Conservation (phyloP, 1,284 basidiomycete species). For the Melampsora larici-populina region DNA sequence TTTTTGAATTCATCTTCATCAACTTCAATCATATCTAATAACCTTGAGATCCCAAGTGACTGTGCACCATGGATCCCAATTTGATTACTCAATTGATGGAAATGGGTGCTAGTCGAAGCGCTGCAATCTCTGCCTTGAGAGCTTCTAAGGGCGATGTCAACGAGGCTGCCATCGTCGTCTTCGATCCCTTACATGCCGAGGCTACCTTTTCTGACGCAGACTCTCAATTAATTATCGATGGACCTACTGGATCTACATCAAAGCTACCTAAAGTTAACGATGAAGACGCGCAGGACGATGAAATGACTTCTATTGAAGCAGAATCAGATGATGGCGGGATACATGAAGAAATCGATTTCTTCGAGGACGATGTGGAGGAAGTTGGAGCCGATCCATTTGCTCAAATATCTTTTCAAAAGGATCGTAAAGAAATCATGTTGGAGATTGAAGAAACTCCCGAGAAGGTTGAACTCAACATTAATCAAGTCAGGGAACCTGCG, state of each 20-base stretch:
- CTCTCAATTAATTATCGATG: not conserved
- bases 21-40: too few relatives aligned
- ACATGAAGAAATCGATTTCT: constrained; percentile 60
- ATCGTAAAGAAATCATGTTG: constrained; percentile 76
- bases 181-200: constrained; percentile 48
- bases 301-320: not conserved
- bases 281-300: not conserved
- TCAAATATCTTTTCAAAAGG: constrained; percentile 85
- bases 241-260: not conserved
- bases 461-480: constrained; percentile 58
- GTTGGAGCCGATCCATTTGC: constrained; percentile 20
- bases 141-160: constrained; percentile 73
- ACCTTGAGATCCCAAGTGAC: too few relatives aligned
- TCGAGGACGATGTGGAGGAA: constrained; percentile 59
- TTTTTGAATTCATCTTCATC: too few relatives aligned
- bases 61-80: not conserved
- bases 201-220: not conserved
- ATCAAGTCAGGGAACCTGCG: not conserved
- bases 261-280: not conserved
- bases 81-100: not conserved
- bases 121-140: constrained; percentile 72
- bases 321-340: constrained; percentile 66
- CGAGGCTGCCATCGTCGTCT: constrained; percentile 79
- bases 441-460: constrained; percentile 73
- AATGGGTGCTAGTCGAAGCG: constrained; percentile 68